Percentiles rank a stretch among this genome's conserved stretches.
Evolutionary conservation across 139 green algal species (phyloP).

Genomic region (Auxenochlorella pyrenoidosa): DNA sequence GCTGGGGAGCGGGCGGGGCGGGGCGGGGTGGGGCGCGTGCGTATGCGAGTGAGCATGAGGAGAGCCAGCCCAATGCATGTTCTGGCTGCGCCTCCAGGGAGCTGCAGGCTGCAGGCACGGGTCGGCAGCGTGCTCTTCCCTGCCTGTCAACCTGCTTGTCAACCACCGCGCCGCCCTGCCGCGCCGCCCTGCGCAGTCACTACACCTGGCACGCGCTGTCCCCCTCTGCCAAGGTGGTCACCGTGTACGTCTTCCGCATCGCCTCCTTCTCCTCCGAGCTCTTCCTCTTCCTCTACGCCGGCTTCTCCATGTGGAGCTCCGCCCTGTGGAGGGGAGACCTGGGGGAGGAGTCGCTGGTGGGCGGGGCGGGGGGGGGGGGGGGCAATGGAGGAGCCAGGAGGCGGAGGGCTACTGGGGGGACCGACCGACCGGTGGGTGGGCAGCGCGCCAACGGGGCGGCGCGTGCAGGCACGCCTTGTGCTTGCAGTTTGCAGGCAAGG

Average conservation of each 20-base stretch:
- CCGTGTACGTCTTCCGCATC: conserved; percentile 63
- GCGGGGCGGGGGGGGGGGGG: background rate
- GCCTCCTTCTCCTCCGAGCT: conserved; percentile 69
- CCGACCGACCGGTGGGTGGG: too few species aligned
- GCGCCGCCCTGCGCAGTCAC: conserved; percentile 39
- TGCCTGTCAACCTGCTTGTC: too few species aligned
- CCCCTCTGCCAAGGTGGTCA: conserved; percentile 54
- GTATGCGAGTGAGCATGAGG: background rate
- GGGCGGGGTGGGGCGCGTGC: background rate
- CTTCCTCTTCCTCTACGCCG: conserved; percentile 77
- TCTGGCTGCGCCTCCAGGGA: background rate
- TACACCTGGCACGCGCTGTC: conserved; percentile 79
- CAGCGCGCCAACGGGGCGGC: too few species aligned
- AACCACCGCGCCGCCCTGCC: background rate
- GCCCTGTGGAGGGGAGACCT: conserved; percentile 37
- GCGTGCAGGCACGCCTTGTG: too few species aligned
- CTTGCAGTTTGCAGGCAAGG: too few species aligned
- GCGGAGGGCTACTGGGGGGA: too few species aligned
- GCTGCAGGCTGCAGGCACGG: too few species aligned
- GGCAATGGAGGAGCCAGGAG: too few species aligned
- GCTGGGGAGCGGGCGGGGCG: background rate
- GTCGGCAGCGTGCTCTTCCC: too few species aligned
- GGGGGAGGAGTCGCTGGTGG: background rate
- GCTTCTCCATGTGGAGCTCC: conserved; percentile 44
- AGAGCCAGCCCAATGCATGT: too few species aligned